Evolutionary conservation across 768 basidiomycete species (phyloP), one percentile per base, ranked within the genome.

Genomic region (Serendipita vermifera): DNA sequence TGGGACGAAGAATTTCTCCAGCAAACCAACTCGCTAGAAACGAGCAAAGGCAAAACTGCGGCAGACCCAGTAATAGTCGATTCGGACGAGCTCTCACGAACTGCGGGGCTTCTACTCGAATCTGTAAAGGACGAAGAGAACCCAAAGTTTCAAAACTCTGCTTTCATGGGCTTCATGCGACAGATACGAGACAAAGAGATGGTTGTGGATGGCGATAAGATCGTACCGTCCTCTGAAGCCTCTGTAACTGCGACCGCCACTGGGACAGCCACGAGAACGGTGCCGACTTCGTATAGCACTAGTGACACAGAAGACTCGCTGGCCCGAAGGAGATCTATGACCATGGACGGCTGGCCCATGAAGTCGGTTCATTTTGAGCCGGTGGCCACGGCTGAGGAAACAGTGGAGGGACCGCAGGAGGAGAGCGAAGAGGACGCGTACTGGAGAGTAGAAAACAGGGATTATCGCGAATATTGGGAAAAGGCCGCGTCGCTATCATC

Each of bases 121-220:
- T 75, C 83, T n/a, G 77, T 93, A 41, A 73, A 77, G 63, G 69
- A 82, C 57, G 86, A 87, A 55, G 74, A 77, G 63, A 90, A 87
- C 64, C 79, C 82, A 33, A 96, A 94, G 66, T 91, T 96, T 64
- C 75, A 80, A 68, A 77, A 88, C 31, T 90, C 87, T 67, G 75
- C 78, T 58, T 96, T 96, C 66, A 73, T 96, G 74, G 75, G 76
- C 20, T 74, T 96, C 26, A 94, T 96, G 91, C 78, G 77, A 54
- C 81, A 87, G 66, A 69, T 96, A 56, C 74, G 87, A 35, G 91
- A 92, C 67, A 78, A 82, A 5, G 77, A 85, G 63, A 74, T 89
- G 36, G 75, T 82, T 14, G 82, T 94, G 2, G 81, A 86, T 46
- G 87, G 84, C 17, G 82, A 91, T 63, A 69, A 82, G 54, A 78